phyloP scores from a whole-genome alignment of 176 grass and related monocot species.

The Poa annua region DNA sequence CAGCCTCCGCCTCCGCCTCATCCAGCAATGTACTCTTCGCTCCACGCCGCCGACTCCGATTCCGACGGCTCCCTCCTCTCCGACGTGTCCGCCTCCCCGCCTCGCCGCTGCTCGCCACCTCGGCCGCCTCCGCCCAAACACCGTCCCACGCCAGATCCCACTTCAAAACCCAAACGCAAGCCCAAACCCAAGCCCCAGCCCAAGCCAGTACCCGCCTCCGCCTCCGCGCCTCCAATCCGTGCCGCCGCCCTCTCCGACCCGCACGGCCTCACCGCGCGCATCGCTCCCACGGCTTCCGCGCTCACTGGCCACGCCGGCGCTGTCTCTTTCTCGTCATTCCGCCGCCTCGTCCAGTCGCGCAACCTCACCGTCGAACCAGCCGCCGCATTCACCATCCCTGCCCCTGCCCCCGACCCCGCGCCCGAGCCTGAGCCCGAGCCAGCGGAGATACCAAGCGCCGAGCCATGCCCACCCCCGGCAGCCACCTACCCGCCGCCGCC shows the following conservation, averaged over 20 bases:
- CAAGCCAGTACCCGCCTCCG: slow-evolving; percentile 24
- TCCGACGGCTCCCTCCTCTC: slow-evolving; percentile 77
- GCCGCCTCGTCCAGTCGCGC: slow-evolving; percentile 70
- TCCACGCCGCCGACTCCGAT: slow-evolving; percentile 55
- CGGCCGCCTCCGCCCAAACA: slow-evolving; percentile 37
- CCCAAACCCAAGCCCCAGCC: slow-evolving; percentile 41
- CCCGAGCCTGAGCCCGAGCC: background rate
- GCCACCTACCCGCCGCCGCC: slow-evolving; percentile 35
- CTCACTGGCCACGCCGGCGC: slow-evolving; percentile 18
- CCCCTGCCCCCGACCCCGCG: background rate
- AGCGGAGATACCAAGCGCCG: background rate
- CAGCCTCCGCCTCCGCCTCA: background rate
- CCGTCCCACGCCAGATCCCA: slow-evolving; percentile 24
- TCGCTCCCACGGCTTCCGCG: slow-evolving; percentile 34
- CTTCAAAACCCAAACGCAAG: slow-evolving; percentile 48
- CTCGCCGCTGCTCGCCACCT: slow-evolving; percentile 41
- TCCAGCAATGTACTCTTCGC: slow-evolving; percentile 36
- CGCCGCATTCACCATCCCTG: slow-evolving; percentile 30
- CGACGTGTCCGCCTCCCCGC: slow-evolving; percentile 65
- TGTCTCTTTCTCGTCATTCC: slow-evolving; percentile 56
- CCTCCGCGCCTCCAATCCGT: slow-evolving; percentile 29
- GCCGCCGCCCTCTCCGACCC: slow-evolving; percentile 53
- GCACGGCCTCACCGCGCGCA: slow-evolving; percentile 57
- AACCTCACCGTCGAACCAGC: slow-evolving; percentile 66
- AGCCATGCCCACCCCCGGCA: background rate